Evolutionary conservation across 1,284 basidiomycete genomes (phyloP), one percentile per base, ranked within the genome.

Genomic region (Agroathelia rolfsii): DNA sequence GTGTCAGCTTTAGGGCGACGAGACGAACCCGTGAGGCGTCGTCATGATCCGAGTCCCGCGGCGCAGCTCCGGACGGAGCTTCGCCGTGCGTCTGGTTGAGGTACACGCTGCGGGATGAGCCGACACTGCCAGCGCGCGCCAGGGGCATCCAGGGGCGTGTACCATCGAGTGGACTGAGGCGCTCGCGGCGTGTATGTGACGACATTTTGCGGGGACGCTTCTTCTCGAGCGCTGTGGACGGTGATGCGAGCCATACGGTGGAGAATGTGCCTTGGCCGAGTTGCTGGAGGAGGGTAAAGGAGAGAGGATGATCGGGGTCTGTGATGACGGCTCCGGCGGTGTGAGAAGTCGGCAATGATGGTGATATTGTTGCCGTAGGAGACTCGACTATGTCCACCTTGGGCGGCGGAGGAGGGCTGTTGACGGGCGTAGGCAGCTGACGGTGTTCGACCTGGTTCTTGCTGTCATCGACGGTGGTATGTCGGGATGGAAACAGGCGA

Each of bases 1-100:
- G 71, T 15, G 89, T 82, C 65, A 90, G 72, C 64, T 93, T 93
- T 48, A 93, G 75, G 5, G 89, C 88, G 5, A 89, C 86, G 2
- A 84, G 49, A 28, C 65, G 52, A 20, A 62, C 55, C 36, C 46
- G 11, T 30, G 15, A 12, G 26, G 25, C 10, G 32, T 35, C 30
- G 35, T 30, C 17, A 34, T 40, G 9, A 41, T 24, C 26, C 28
- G 30, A 12, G 30, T 39, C 6, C 32, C 15, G 23, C 41, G 24
- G 14, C 8, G 28, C 24, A 11, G 23, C 15, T 6, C 35, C 32
- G 12, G n/a, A 28, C 13, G 34, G 42, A 3, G 38, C 37, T 16
- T 38, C 43, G 6, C 45, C 44, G 21, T 41, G 42, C 22, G 24
- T 35, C 24, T 44, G 40, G 22, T 40, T 38, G 6, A 44, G 32